phyloP scores from a whole-genome alignment of 2,329 filamentous ascomycete species.

The Dactylonectria macrodidyma region DNA sequence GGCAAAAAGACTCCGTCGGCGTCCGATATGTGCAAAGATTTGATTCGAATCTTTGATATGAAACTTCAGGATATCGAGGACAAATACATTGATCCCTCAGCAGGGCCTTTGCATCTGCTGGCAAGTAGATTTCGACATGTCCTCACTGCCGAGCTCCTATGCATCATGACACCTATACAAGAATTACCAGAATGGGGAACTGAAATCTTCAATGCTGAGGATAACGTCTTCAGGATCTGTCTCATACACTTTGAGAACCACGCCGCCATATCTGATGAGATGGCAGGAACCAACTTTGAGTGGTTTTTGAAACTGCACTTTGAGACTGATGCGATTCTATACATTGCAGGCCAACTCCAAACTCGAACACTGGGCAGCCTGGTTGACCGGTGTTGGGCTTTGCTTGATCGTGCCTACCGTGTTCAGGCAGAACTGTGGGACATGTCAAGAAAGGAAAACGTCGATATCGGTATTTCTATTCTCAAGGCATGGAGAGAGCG shows the following conservation, averaged over 20 bases:
- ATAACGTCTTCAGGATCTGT: conserved; percentile 23
- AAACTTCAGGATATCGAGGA: conserved; percentile 14
- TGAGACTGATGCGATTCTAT: conserved; percentile 23
- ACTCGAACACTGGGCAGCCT: conserved; percentile 14
- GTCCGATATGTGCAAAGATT: neutral
- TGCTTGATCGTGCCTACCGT: conserved; percentile 22
- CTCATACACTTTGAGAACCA: conserved; percentile 26
- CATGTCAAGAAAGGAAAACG: conserved; percentile 20
- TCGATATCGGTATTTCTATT: conserved; percentile 1
- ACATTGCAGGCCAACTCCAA: conserved; percentile 23
- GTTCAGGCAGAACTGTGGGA: conserved; percentile 25
- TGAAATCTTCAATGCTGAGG: conserved; percentile 26
- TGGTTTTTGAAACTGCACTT: conserved; percentile 29
- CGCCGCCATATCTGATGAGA: conserved; percentile 20
- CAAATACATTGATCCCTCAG: conserved; percentile 19
- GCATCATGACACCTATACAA: conserved; percentile 23
- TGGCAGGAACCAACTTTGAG: conserved; percentile 13
- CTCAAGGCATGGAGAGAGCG: conserved; percentile 26
- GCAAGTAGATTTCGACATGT: conserved; percentile 11
- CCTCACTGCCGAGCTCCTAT: conserved; percentile 10
- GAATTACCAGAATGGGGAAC: conserved; percentile 28
- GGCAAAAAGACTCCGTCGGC: conserved; percentile 4
- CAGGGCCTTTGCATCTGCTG: conserved; percentile 15
- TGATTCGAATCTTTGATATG: conserved; percentile 12
- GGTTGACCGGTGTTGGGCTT: conserved; percentile 22